A percentile compares a stretch with the other conserved stretches of the same genome.
Evolutionary conservation across 257 asterid genomes (phyloP).

Genomic region (Ajuga chamaepitys): DNA sequence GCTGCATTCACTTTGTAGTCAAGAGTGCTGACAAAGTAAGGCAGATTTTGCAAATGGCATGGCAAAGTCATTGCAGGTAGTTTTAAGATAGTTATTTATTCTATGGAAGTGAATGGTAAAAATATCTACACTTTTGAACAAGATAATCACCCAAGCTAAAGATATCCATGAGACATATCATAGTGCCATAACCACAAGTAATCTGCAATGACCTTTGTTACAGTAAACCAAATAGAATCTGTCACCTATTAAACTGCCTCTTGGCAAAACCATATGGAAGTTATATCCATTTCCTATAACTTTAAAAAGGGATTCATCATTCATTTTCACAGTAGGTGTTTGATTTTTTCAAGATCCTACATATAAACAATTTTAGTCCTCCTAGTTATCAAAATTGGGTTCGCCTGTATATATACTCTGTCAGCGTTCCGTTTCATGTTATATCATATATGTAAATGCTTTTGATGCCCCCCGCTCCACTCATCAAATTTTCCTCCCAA

Average conservation of each 20-base stretch:
- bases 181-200: not conserved
- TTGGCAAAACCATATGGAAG: not conserved
- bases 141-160: not conserved
- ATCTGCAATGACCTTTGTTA: not conserved
- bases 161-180: not conserved
- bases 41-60: not conserved
- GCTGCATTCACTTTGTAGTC: not conserved
- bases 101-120: not conserved
- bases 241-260: not conserved
- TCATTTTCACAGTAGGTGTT: not conserved
- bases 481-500: not conserved
- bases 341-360: not conserved
- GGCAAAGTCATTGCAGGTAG: not conserved
- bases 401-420: not conserved
- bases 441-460: not conserved
- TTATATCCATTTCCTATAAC: not conserved
- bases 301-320: not conserved
- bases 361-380: not conserved
- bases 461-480: not conserved
- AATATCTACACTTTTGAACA: not conserved
- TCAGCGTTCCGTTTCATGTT: not conserved
- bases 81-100: not conserved
- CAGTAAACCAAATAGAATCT: not conserved
- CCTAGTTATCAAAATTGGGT: not conserved
- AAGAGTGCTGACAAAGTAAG: not conserved